These are phyloP conservation scores for Cutaneotrichosporon arboriforme DNA, from an alignment of 1,284 basidiomycete genomes.

Conservation along the genomic window DNA sequence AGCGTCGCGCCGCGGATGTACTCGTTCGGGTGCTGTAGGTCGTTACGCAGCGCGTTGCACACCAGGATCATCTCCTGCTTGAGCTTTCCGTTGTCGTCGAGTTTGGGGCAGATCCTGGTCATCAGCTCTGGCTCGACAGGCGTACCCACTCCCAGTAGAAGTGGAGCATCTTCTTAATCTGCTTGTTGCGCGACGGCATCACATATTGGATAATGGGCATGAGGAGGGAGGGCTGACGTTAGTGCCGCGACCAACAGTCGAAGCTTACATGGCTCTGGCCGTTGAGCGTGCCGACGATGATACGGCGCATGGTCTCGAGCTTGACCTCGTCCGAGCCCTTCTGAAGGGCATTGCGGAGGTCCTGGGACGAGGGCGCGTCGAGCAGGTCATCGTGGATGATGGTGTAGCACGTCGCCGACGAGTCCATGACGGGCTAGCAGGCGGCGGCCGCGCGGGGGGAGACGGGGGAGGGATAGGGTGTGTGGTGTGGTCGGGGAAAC, in stretches of 20 bases:
- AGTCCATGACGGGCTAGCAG: constrained; percentile 38
- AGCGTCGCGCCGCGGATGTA: constrained; percentile 97
- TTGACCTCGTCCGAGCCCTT: constrained; percentile 94
- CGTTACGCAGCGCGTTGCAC: constrained; percentile 96
- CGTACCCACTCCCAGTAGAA: constrained; percentile 85
- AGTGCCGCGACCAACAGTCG: background rate
- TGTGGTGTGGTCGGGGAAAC: background rate
- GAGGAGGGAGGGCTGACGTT: constrained; percentile 68
- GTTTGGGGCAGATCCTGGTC: constrained; percentile 79
- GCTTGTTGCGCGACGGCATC: constrained; percentile 90
- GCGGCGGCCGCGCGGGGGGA: constrained; percentile 5
- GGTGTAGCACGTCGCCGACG: constrained; percentile 64
- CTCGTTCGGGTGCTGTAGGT: constrained; percentile 99
- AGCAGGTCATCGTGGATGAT: constrained; percentile 68
- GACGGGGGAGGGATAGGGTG: background rate
- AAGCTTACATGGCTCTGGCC: constrained; percentile 63
- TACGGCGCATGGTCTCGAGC: constrained; percentile 90
- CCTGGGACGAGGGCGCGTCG: constrained; percentile 72
- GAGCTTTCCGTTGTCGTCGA: constrained; percentile 93
- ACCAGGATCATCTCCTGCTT: constrained; percentile 99
- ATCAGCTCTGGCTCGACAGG: background rate
- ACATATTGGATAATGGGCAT: constrained; percentile 99
- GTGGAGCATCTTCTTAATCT: constrained; percentile 95
- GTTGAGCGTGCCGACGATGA: constrained; percentile 93
- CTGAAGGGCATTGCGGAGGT: constrained; percentile 80